Percentiles rank a stretch among this genome's conserved stretches.
These are phyloP conservation scores for Lipomyces oligophaga DNA, from an alignment of 805 yeast genomes.

Conservation along the genomic window DNA sequence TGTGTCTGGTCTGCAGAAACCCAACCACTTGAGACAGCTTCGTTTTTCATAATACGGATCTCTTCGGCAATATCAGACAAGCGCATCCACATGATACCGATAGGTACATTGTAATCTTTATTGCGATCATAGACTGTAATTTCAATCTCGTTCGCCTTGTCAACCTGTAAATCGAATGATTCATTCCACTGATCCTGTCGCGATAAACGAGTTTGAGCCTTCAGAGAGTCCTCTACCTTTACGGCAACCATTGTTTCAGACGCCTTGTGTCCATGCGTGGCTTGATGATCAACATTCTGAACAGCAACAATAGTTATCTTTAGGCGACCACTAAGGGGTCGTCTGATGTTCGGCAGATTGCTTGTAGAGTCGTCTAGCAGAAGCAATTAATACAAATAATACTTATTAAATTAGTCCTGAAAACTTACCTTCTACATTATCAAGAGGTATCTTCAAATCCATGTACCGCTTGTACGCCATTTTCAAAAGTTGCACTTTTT, in stretches of 20 bases:
- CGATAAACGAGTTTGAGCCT: slow-evolving; percentile 69
- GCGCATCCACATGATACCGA: slow-evolving; percentile 87
- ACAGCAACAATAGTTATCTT: slow-evolving; percentile 70
- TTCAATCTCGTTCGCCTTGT: slow-evolving; percentile 89
- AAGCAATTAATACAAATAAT: neutral
- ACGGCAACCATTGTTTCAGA: slow-evolving; percentile 76
- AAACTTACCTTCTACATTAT: slow-evolving; percentile 39
- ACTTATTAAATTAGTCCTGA: slow-evolving; percentile 27
- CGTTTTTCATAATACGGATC: slow-evolving; percentile 82
- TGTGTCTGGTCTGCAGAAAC: slow-evolving; percentile 56
- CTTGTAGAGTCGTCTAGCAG: too few relatives aligned
- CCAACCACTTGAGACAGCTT: slow-evolving; percentile 78
- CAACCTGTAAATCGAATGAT: slow-evolving; percentile 73
- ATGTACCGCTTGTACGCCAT: slow-evolving; percentile 83
- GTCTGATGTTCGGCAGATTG: slow-evolving; percentile 67
- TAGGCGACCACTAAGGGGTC: slow-evolving; percentile 78
- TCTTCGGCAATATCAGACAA: slow-evolving; percentile 92
- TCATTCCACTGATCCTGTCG: slow-evolving; percentile 82
- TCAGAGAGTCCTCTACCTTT: slow-evolving; percentile 84
- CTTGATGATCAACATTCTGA: slow-evolving; percentile 88
- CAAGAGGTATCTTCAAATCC: slow-evolving; percentile 74
- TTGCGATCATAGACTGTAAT: slow-evolving; percentile 76
- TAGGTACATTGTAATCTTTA: slow-evolving; percentile 64
- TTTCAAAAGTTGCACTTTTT: slow-evolving; percentile 76
- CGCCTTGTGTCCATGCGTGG: slow-evolving; percentile 64